Percentiles rank a stretch among this genome's conserved stretches.
phyloP scores from a whole-genome alignment of 2,329 filamentous ascomycete species.

The Diaporthe batatas region DNA sequence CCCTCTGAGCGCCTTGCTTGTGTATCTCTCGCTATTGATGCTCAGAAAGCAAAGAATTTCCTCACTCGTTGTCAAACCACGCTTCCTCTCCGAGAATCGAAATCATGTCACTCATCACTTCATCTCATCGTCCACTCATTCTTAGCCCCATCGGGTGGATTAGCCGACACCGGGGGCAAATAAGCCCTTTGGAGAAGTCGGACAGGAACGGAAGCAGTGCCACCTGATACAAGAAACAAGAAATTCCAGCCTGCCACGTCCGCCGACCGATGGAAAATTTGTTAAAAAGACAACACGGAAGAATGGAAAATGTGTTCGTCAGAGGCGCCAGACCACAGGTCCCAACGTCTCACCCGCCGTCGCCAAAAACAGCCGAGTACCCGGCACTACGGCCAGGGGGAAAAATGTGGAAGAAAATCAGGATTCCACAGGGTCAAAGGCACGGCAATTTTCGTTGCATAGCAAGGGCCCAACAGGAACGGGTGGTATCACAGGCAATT shows the following conservation, averaged over 20 bases:
- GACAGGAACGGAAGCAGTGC: slow-evolving; percentile 16
- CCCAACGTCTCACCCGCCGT: neutral
- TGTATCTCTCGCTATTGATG: slow-evolving; percentile 6
- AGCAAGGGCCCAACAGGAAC: neutral
- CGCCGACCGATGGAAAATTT: neutral
- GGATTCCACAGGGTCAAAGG: neutral
- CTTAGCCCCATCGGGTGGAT: neutral
- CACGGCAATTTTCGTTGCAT: neutral
- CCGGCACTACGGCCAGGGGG: slow-evolving; percentile 10
- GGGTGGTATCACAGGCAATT: neutral
- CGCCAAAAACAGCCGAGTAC: slow-evolving; percentile 8
- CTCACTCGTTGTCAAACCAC: neutral
- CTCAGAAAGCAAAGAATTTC: neutral
- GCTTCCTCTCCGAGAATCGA: neutral
- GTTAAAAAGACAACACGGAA: neutral
- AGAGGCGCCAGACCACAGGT: neutral
- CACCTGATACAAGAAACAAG: slow-evolving; percentile 7
- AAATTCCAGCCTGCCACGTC: neutral
- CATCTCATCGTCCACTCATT: slow-evolving; percentile 19
- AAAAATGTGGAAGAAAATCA: neutral
- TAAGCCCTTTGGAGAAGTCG: neutral
- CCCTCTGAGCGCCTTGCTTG: neutral
- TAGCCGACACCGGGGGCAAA: neutral
- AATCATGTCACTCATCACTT: slow-evolving; percentile 9
- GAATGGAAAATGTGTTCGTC: neutral